Percentiles rank a stretch among this genome's conserved stretches.
These are phyloP conservation scores for Thalassiosira oceanica DNA, from an alignment of 352 stramenopile species.

Conservation along the genomic window DNA sequence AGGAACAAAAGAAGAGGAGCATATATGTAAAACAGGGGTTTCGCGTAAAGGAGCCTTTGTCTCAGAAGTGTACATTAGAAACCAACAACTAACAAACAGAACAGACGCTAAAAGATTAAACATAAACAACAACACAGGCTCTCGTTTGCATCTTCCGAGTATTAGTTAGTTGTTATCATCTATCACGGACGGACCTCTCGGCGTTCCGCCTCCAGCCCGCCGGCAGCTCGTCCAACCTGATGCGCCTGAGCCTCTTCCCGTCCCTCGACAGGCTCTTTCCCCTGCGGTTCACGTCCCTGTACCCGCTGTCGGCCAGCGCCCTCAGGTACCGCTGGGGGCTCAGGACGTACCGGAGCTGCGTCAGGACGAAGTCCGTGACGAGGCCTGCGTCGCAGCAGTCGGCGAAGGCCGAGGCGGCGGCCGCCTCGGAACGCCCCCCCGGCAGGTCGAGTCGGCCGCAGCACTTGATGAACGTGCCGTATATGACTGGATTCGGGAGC, in stretches of 20 bases:
- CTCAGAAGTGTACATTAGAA: no score
- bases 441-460: slow-evolving; percentile 53
- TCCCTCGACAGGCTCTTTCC: slow-evolving; percentile 44
- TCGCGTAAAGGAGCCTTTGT: no score
- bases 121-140: no score
- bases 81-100: no score
- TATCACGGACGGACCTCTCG: no score
- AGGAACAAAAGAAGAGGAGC: no score
- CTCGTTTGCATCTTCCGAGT: no score
- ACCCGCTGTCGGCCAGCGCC: slow-evolving; percentile 44
- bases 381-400: slow-evolving; percentile 53
- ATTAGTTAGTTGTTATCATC: no score
- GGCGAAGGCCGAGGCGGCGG: slow-evolving; percentile 43
- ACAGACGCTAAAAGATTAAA: no score
- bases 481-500: slow-evolving; percentile 24
- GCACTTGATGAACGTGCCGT: slow-evolving; percentile 73
- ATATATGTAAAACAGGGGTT: no score
- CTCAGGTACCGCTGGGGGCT: slow-evolving; percentile 46
- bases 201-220: slow-evolving; percentile 44
- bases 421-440: slow-evolving; percentile 21
- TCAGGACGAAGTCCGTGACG: slow-evolving; percentile 69
- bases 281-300: slow-evolving; percentile 32
- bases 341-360: slow-evolving; percentile 52
- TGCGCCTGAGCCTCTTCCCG: slow-evolving; percentile 33
- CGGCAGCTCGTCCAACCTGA: slow-evolving; percentile 37